Conservation (phyloP, 148 eudicot species). For the Chenopodium suecicum region DNA sequence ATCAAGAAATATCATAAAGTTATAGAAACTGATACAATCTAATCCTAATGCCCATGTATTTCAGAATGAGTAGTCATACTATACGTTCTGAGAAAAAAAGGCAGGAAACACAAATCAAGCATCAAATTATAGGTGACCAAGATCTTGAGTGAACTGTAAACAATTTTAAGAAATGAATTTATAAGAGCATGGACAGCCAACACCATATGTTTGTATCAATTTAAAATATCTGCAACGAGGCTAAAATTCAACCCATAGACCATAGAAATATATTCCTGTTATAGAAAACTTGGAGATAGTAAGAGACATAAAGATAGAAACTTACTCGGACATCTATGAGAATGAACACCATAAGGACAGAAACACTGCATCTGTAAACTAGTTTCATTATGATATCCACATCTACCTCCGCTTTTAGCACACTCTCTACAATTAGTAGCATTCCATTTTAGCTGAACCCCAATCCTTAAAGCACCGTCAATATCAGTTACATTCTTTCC, state of each 20-base stretch:
- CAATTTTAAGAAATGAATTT: neutral
- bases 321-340: conserved; percentile 20
- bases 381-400: conserved; percentile 16
- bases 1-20: no score
- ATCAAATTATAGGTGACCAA: neutral
- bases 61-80: neutral
- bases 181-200: neutral
- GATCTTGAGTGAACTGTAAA: neutral
- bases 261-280: neutral
- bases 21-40: neutral
- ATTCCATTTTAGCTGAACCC: conserved; percentile 19
- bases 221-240: neutral
- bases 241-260: neutral
- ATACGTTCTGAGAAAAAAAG: neutral
- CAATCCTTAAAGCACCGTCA: conserved; percentile 15
- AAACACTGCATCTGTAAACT: conserved; percentile 25
- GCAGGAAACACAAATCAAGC: neutral
- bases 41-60: neutral
- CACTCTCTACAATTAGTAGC: conserved; percentile 24
- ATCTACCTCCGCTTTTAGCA: conserved; percentile 25
- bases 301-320: conserved; percentile 3
- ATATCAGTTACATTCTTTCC: conserved; percentile 5
- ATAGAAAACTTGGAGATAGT: neutral
- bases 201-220: neutral
- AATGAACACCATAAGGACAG: conserved; percentile 21